A percentile compares a stretch with the other conserved stretches of the same genome.
These are phyloP conservation scores for Barnettozyma wickerhamii DNA, from an alignment of 805 yeast genomes.

Conservation along the genomic window DNA sequence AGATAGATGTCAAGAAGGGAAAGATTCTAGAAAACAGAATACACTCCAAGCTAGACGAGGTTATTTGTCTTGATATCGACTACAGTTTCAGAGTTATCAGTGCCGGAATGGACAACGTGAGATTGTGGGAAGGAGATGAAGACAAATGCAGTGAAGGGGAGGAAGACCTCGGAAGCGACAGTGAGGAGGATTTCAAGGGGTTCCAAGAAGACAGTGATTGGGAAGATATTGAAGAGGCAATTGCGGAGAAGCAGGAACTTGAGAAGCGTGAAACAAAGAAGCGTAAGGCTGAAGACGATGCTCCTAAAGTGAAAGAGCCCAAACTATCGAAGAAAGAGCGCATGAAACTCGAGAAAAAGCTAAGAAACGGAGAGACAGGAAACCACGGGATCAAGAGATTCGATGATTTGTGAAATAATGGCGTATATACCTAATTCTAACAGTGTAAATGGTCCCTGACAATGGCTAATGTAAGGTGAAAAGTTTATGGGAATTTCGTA, in stretches of 20 bases:
- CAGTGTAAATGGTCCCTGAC: no score
- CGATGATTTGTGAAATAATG: slow-evolving; percentile 44
- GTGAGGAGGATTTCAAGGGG: slow-evolving; percentile 6
- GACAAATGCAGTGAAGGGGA: slow-evolving; percentile 16
- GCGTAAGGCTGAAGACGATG: neutral
- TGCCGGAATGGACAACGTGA: slow-evolving; percentile 79
- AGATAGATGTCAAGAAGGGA: slow-evolving; percentile 62
- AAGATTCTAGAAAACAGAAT: slow-evolving; percentile 58
- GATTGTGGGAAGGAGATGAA: slow-evolving; percentile 58
- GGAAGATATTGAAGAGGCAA: slow-evolving; percentile 19
- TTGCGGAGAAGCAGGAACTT: slow-evolving; percentile 10
- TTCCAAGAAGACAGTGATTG: slow-evolving; percentile 20
- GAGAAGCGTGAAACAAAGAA: slow-evolving; percentile 14
- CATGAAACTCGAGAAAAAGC: slow-evolving; percentile 19
- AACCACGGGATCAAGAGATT: slow-evolving; percentile 64
- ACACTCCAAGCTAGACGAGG: slow-evolving; percentile 73
- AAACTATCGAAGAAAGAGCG: slow-evolving; percentile 15
- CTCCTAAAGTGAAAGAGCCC: slow-evolving; percentile 11
- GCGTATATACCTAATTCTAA: neutral
- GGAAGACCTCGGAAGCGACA: slow-evolving; percentile 1
- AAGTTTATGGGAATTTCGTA: neutral
- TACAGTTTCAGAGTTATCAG: slow-evolving; percentile 72
- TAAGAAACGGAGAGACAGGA: slow-evolving; percentile 42
- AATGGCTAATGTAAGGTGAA: no score
- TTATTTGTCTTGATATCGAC: slow-evolving; percentile 72